Evolutionary conservation across 164 flowering plant genomes (phyloP).

Genomic region (Cinnamomum micranthum): DNA sequence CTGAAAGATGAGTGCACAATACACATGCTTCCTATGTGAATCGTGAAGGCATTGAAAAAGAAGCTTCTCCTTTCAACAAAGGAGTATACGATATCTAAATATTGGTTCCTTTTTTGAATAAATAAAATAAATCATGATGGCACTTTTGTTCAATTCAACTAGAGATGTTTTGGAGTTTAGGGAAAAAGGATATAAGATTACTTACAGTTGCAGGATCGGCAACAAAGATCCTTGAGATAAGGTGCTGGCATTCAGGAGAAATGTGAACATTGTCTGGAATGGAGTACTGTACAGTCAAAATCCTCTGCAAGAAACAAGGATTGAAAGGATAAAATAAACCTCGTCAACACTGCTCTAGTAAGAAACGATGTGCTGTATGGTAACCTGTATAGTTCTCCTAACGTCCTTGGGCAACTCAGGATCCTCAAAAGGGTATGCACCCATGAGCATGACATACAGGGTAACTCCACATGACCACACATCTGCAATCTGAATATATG

Average conservation of each 20-base stretch:
- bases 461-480: constrained; percentile 96
- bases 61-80: too few relatives aligned
- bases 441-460: constrained; percentile 82
- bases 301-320: constrained; percentile 54
- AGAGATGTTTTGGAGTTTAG: too few relatives aligned
- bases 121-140: too few relatives aligned
- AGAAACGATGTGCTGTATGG: neutral
- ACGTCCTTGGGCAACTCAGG: constrained; percentile 76
- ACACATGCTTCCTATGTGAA: too few relatives aligned
- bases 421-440: constrained; percentile 89
- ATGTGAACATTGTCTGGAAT: constrained; percentile 81
- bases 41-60: too few relatives aligned
- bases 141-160: too few relatives aligned
- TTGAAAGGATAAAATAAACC: neutral
- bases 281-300: constrained; percentile 73
- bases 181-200: neutral
- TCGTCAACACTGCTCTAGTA: neutral
- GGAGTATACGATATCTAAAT: too few relatives aligned
- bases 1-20: too few relatives aligned
- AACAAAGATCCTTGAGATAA: constrained; percentile 86
- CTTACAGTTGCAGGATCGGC: constrained; percentile 76
- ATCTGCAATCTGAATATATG: constrained; percentile 61
- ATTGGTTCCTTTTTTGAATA: too few relatives aligned
- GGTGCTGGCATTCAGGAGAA: constrained; percentile 73
- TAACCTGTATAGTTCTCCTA: constrained; percentile 66